Base-by-base conservation (phyloP, 1,284 basidiomycete species). In the Ceratobasidium sp. region DNA sequence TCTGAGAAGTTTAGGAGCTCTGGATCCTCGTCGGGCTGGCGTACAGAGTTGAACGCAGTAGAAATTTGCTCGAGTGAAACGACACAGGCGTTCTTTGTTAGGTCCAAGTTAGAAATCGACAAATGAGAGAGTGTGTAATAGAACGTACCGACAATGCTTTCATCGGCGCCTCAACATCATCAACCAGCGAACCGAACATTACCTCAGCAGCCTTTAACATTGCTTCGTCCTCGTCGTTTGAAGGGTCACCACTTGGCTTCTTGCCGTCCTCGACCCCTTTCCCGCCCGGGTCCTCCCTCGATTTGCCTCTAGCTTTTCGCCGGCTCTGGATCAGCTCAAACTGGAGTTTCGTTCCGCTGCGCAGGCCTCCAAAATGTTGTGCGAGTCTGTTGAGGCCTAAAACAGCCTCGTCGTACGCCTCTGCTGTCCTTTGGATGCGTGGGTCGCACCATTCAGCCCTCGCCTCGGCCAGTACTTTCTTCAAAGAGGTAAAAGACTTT, bases 331-430 rank as follows among this genome's bases (percentile, higher is more conserved):
- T 90, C 46, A 98, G 84, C 67, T 96, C 93, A 78, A 93, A 91
- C 82, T 97, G 96, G 41, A 98, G 84, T 44, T 90, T 88, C 2
- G 93, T 95, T 0, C 95, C 94, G 78, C 93, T 92, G 62, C 96
- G 86, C 77, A 98, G 86, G 27, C 96, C 95, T 70, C 93, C 96
- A 55, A 98, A 85, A 85, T 98, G 96, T 82, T 98, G 96, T 0
- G 94, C 96, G 3, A 98, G 88, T 20, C 95, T 87, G 79, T 94
- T 96, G 82, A 98, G 87, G 80, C 91, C 93, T 76, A 91, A 91
- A 5, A 97, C 91, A 0, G 94, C 94, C 78, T 95, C 93, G 79
- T 95, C 92, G 80, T 98, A 97, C 0, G 93, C 91, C 74, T 87
- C 84, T 87, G 85, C 1, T 70, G 77, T 65, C 77, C 76, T 20